These are phyloP conservation scores for Pseudocercospora eumusae DNA, from an alignment of 2,329 filamentous ascomycete species.

Conservation along the genomic window DNA sequence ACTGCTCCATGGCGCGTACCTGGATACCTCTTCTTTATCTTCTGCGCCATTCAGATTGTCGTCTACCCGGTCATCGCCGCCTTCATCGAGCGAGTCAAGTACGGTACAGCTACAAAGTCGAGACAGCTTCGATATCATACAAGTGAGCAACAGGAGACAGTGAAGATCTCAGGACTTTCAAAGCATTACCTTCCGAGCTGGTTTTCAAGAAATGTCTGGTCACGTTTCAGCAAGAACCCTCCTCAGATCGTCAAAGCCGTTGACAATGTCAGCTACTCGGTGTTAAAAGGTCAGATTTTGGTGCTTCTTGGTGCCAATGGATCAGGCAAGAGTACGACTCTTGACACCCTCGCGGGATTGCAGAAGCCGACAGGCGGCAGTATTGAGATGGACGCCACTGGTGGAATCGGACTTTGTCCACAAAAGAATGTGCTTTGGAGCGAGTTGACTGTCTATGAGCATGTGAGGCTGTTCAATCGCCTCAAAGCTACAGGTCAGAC, in stretches of 20 bases:
- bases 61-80: constrained; percentile 75
- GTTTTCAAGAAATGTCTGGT: constrained; percentile 53
- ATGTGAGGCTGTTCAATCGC: constrained; percentile 77
- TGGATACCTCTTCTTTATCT: constrained; percentile 75
- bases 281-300: constrained; percentile 77
- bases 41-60: constrained; percentile 75
- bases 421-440: constrained; percentile 94
- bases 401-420: constrained; percentile 79
- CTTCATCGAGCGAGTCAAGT: constrained; percentile 70
- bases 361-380: constrained; percentile 72
- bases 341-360: constrained; percentile 81
- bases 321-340: constrained; percentile 82
- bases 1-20: constrained; percentile 61
- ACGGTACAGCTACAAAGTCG: constrained; percentile 68
- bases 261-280: constrained; percentile 68
- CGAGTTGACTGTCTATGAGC: constrained; percentile 79
- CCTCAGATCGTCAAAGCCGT: constrained; percentile 78
- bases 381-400: constrained; percentile 73
- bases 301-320: constrained; percentile 86
- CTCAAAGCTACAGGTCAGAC: constrained; percentile 68
- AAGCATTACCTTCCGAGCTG: constrained; percentile 74
- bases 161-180: constrained; percentile 71
- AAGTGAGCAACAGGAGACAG: constrained; percentile 51
- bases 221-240: constrained; percentile 50
- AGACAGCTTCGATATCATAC: constrained; percentile 45